phyloP scores from a whole-genome alignment of 2,329 filamentous ascomycete species.

The Aotearoamyces nothofagi region DNA sequence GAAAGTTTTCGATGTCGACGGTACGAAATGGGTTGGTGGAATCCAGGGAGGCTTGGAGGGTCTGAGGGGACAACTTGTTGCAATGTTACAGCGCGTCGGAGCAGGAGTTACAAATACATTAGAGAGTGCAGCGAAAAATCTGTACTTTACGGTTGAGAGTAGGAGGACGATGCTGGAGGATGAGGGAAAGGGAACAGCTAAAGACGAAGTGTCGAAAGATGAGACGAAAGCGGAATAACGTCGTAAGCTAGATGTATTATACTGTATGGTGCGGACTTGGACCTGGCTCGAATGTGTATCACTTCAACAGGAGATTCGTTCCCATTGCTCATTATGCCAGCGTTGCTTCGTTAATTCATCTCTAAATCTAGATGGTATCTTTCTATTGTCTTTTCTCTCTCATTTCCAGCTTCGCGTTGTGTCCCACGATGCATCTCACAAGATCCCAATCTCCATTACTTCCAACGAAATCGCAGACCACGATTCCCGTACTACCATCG shows the following conservation, averaged over 20 bases:
- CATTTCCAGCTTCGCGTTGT: conserved; percentile 60
- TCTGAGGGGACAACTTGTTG: conserved; percentile 66
- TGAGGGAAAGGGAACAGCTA: conserved; percentile 26
- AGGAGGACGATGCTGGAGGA: conserved; percentile 71
- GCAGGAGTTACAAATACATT: conserved; percentile 63
- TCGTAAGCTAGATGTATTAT: conserved; percentile 3
- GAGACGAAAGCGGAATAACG: conserved; percentile 9
- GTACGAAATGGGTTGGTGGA: conserved; percentile 51
- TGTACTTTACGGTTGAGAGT: conserved; percentile 82
- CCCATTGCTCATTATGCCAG: too few relatives aligned
- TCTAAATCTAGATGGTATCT: too few relatives aligned
- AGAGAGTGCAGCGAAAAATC: conserved; percentile 62
- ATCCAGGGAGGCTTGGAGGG: conserved; percentile 73
- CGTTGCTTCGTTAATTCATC: too few relatives aligned
- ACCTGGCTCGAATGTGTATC: too few relatives aligned
- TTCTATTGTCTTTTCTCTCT: conserved; percentile 13
- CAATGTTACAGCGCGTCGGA: conserved; percentile 66
- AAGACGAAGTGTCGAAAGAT: conserved; percentile 8
- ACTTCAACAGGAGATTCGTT: too few relatives aligned
- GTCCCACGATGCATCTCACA: conserved; percentile 71
- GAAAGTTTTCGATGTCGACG: conserved; percentile 25
- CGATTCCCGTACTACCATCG: conserved; percentile 69
- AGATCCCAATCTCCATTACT: conserved; percentile 81
- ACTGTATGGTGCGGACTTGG: too few relatives aligned
- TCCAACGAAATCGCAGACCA: conserved; percentile 91